Conservation (phyloP, 2,329 filamentous ascomycete genomes). For the Hypoxylon sp. region DNA sequence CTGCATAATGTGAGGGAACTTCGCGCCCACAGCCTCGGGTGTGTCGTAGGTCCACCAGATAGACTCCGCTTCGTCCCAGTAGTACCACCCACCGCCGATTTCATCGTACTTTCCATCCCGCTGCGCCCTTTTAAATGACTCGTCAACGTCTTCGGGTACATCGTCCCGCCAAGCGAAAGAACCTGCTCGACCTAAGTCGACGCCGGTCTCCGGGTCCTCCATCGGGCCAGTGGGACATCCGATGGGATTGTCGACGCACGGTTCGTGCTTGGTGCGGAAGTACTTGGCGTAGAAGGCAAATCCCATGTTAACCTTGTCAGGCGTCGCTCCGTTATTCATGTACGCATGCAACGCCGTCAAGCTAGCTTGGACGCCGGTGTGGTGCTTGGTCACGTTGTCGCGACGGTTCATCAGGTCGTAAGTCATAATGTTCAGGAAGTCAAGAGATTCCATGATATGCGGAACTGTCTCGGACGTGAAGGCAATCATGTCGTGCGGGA, state of each 20-base stretch:
- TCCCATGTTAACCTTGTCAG: slow-evolving; percentile 71
- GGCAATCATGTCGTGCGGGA: slow-evolving; percentile 74
- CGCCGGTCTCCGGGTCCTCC: slow-evolving; percentile 69
- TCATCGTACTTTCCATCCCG: slow-evolving; percentile 46
- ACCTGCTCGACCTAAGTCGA: slow-evolving; percentile 63
- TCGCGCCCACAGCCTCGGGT: slow-evolving; percentile 44
- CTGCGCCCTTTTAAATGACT: slow-evolving; percentile 46
- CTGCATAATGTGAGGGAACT: slow-evolving; percentile 48
- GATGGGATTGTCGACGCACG: slow-evolving; percentile 60
- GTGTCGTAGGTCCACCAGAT: slow-evolving; percentile 53
- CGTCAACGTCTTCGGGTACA: slow-evolving; percentile 44
- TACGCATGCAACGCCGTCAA: slow-evolving; percentile 69
- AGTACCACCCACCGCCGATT: slow-evolving; percentile 49
- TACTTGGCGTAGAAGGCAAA: slow-evolving; percentile 78
- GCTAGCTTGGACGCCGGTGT: slow-evolving; percentile 68
- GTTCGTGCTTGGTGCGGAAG: slow-evolving; percentile 65
- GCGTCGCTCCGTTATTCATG: slow-evolving; percentile 64
- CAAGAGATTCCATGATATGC: slow-evolving; percentile 68
- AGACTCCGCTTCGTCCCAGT: slow-evolving; percentile 46
- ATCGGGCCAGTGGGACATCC: slow-evolving; percentile 70
- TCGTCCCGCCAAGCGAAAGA: slow-evolving; percentile 50
- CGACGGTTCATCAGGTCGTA: slow-evolving; percentile 81
- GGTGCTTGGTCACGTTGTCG: slow-evolving; percentile 73
- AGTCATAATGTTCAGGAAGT: slow-evolving; percentile 78
- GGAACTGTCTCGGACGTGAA: slow-evolving; percentile 68